Conservation (phyloP, 225 moss, liverwort and hornwort genomes). For the Lunularia cruciata region DNA sequence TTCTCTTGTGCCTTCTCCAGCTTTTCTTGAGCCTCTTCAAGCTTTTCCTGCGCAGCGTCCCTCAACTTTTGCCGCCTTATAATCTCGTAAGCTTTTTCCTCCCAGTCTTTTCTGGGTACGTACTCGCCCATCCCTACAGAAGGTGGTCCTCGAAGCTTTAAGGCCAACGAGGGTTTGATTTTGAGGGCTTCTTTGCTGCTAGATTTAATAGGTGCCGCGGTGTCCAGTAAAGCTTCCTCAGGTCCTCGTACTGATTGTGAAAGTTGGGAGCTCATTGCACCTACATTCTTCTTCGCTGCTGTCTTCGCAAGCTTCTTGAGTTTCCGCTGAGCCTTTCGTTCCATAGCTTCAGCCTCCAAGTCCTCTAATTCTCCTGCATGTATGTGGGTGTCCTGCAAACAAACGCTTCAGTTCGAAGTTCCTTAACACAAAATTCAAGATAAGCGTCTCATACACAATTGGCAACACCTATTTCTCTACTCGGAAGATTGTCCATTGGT, state of each 20-base stretch:
- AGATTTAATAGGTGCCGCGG: background rate
- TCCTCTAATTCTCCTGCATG: constrained; percentile 37
- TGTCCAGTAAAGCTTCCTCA: background rate
- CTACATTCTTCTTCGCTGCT: constrained; percentile 40
- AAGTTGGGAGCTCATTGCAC: constrained; percentile 8
- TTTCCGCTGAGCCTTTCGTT: constrained; percentile 39
- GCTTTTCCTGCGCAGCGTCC: constrained; percentile 38
- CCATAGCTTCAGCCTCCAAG: constrained; percentile 38
- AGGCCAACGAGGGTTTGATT: constrained; percentile 19
- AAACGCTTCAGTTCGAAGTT: background rate
- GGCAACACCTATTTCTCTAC: too few relatives aligned
- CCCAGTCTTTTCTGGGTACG: constrained; percentile 54
- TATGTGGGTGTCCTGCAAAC: constrained; percentile 15
- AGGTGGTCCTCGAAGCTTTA: constrained; percentile 23
- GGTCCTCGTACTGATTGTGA: background rate
- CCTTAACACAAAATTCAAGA: too few relatives aligned
- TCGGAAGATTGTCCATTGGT: too few relatives aligned
- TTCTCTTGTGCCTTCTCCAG: background rate
- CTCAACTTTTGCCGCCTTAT: constrained; percentile 61
- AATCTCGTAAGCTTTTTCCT: constrained; percentile 74
- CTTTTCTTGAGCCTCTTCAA: constrained; percentile 3
- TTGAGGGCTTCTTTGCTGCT: constrained; percentile 25
- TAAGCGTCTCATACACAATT: too few relatives aligned
- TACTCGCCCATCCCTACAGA: constrained; percentile 28
- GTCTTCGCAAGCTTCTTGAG: constrained; percentile 39